Percentiles rank a stretch among this genome's conserved stretches.
phyloP scores from a whole-genome alignment of 257 asterid genomes.

The Jacaranda copaia region DNA sequence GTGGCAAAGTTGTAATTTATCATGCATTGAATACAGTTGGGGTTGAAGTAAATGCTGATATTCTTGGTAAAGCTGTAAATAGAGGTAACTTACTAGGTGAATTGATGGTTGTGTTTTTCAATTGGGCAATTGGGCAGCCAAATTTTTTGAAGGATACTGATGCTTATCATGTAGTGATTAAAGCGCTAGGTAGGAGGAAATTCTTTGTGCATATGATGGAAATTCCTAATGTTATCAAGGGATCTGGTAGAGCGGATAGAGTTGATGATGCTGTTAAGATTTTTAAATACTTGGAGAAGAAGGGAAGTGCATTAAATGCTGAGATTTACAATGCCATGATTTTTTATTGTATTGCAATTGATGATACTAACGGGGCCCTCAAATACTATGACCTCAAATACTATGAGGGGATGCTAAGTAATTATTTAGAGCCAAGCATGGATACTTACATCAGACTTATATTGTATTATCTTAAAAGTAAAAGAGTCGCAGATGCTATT shows the following conservation, averaged over 20 bases:
- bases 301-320: conserved; percentile 43
- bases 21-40: conserved; percentile 55
- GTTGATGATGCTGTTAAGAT: conserved; percentile 65
- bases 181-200: conserved; percentile 83
- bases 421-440: conserved; percentile 53
- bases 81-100: conserved; percentile 70
- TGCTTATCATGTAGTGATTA: conserved; percentile 56
- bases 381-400: too few species aligned
- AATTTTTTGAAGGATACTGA: conserved; percentile 36
- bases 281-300: conserved; percentile 63
- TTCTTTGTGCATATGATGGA: conserved; percentile 69
- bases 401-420: conserved; percentile 57
- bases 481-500: conserved; percentile 85
- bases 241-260: conserved; percentile 81
- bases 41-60: conserved; percentile 58
- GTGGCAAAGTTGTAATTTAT: conserved; percentile 50
- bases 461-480: conserved; percentile 56
- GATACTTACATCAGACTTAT: conserved; percentile 74
- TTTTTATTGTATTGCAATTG: conserved; percentile 55
- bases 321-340: conserved; percentile 85
- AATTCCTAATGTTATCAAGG: conserved; percentile 62
- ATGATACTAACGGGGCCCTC: conserved; percentile 65
- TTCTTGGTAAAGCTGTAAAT: conserved; percentile 67
- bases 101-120: conserved; percentile 63
- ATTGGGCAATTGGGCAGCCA: conserved; percentile 71